Evolutionary conservation across 441 rosid genomes (phyloP).

Genomic region (Breynia disticha): DNA sequence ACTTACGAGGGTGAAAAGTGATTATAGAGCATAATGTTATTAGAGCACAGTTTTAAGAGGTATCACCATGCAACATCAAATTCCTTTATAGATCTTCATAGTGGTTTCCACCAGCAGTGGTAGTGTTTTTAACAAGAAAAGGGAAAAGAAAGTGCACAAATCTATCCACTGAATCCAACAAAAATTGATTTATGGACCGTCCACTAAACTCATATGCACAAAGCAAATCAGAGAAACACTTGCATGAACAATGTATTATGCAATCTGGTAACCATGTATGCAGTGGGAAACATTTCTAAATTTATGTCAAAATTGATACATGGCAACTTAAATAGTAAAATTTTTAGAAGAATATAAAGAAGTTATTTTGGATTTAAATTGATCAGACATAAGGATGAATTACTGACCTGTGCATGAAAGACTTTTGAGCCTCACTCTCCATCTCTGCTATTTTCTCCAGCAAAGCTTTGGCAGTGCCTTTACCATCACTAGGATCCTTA

Average conservation of each 20-base stretch:
- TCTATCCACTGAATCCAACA: constrained; percentile 8
- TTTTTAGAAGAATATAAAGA: background rate
- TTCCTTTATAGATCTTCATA: too few species aligned
- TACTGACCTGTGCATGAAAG: constrained; percentile 96
- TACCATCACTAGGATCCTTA: constrained; percentile 73
- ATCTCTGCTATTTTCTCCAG: constrained; percentile 63
- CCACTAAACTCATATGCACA: background rate
- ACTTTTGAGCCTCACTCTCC: constrained; percentile 97
- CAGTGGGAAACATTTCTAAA: too few species aligned
- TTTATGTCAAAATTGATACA: too few species aligned
- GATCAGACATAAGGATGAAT: constrained; percentile 4
- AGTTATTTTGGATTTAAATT: background rate
- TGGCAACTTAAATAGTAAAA: too few species aligned
- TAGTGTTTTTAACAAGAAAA: background rate
- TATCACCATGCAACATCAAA: too few species aligned
- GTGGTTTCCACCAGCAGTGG: too few species aligned
- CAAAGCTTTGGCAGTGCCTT: constrained; percentile 70
- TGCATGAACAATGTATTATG: background rate
- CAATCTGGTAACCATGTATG: background rate
- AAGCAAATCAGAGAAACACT: background rate
- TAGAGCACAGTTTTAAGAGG: too few species aligned
- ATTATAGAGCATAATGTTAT: too few species aligned
- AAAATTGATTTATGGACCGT: background rate
- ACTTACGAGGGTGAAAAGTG: background rate
- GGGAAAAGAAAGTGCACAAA: background rate